Evolutionary conservation across 2,329 filamentous ascomycete genomes (phyloP), one percentile per base, ranked within the genome.

Genomic region (Domatiomyces globalis): DNA sequence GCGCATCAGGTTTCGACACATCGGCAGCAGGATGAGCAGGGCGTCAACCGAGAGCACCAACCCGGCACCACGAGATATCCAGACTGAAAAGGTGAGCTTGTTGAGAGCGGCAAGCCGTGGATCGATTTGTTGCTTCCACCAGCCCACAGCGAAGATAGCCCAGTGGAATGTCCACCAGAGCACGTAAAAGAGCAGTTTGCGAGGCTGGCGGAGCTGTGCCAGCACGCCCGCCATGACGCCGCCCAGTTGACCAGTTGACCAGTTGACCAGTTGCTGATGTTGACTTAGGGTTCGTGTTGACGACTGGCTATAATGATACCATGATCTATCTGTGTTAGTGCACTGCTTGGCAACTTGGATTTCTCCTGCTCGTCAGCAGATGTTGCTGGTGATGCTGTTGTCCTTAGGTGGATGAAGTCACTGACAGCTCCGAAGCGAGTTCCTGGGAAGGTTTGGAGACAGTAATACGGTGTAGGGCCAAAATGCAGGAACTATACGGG

Each of bases 41-140:
- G 80, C 81, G 70, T 98, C 89, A 51, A 95, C 78, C 1, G 83
- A 84, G 54, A 98, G 74, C 5, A 86, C 84, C 43, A 98, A 71
- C 61, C 88, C 92, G 49, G 92, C 90, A 65, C 90, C 92, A 75
- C 92, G 81, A 25, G 92, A 96, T 53, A 95, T 79, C 90, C 90
- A 98, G 51, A 98, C 92, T 2, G 90, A 96, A 69, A 78, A 96
- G 50, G 76, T 75, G 47, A 98, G 79, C 0, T 72, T 78, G 68
- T 98, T 98, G 46, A 98, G 76, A 43, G 78, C 78, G 4, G 83
- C 83, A 25, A 98, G 74, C 52, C 79, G 79, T 8, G 65, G 55
- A 63, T 95, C 84, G 4, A 65, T 60, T 33, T 68, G 74, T 73
- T 98, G 92, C 62, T 92, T 83, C 63, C 74, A 85, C 88, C 88